These are phyloP conservation scores for Blakeslea trispora DNA, from an alignment of 371 early-diverging fungal species.

Conservation along the genomic window DNA sequence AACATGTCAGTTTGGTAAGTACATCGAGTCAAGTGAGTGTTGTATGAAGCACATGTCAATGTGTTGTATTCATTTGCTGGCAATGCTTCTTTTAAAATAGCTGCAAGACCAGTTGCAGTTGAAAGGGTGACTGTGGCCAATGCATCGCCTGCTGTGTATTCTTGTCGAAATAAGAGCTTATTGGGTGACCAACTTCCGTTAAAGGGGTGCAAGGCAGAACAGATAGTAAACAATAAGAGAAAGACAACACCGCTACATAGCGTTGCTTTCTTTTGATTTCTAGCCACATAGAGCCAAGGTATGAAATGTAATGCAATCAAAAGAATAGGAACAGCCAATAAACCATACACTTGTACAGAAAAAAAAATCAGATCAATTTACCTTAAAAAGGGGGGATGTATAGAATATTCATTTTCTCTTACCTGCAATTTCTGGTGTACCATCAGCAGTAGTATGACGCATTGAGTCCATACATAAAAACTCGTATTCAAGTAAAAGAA, in stretches of 20 bases:
- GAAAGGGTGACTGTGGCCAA: constrained; percentile 31
- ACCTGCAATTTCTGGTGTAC: constrained; percentile 55
- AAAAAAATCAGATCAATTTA: too few species aligned
- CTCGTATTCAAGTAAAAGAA: constrained; percentile 43
- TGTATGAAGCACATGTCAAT: constrained; percentile 18
- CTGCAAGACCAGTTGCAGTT: constrained; percentile 25
- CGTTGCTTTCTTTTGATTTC: constrained; percentile 21
- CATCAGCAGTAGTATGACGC: constrained; percentile 60
- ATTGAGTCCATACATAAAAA: constrained; percentile 56
- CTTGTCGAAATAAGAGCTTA: constrained; percentile 40
- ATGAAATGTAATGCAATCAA: constrained; percentile 29
- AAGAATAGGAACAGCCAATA: constrained; percentile 29
- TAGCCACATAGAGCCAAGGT: constrained; percentile 44
- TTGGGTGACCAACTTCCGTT: constrained; percentile 45
- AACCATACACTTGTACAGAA: constrained; percentile 49
- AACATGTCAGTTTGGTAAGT: constrained; percentile 32
- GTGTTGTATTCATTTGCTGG: constrained; percentile 28
- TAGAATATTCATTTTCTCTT: constrained; percentile 10
- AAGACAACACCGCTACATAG: constrained; percentile 11
- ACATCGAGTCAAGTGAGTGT: constrained; percentile 28
- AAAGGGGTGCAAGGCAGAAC: constrained; percentile 38
- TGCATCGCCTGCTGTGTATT: constrained; percentile 31
- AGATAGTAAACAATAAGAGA: constrained; percentile 34
- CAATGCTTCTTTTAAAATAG: constrained; percentile 24
- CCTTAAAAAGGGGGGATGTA: too few species aligned